Evolutionary conservation across 805 yeast genomes (phyloP), one percentile per base, ranked within the genome.

Genomic region (Zygosaccharomyces pseudorouxii): DNA sequence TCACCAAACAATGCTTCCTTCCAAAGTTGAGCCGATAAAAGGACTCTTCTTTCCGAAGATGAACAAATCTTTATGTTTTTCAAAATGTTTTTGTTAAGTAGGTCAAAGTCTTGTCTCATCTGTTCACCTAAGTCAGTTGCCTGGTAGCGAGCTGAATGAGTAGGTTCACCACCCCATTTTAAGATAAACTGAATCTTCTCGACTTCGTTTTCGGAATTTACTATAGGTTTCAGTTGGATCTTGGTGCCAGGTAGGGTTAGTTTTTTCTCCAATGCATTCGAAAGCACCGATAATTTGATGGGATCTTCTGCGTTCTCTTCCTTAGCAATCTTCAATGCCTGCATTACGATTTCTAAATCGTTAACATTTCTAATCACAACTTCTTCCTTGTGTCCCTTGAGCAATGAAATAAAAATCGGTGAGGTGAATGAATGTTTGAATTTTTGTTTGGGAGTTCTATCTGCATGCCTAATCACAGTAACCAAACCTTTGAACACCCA

Each of bases 161-260:
- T 93, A 5, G 99, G 97, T 68, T 93, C 99, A 54, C 99, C 99
- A 59, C 99, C 99, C 99, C 99, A 93, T 66, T 93, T 93, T 59
- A 93, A 74, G 53, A 93, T 95, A 54, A 93, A 82, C 68, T 93
- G 99, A 20, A 92, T 97, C 64, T 93, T 93, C 55, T 92, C 97
- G 18, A 93, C 93, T 29, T 83, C 81, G 31, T 78, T 82, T 35
- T 79, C 82, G 11, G 73, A 70, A 58, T 78, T 77, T 48, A 90
- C 63, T 3, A 92, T 82, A 0, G 99, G 99, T 65, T 93, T 93
- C 59, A 93, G 71, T 70, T 93, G 99, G 52, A 93, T 85, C 64
- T 93, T 93, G 0, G 99, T 93, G 8, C 99, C 99, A 0, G 98
- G 97, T 57, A 93, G 83, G 44, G 79, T 73, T 74, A 90, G 76